A percentile compares a stretch with the other conserved stretches of the same genome.
These are phyloP conservation scores for Pezicula radicicola DNA, from an alignment of 2,329 filamentous ascomycete species.

Conservation along the genomic window DNA sequence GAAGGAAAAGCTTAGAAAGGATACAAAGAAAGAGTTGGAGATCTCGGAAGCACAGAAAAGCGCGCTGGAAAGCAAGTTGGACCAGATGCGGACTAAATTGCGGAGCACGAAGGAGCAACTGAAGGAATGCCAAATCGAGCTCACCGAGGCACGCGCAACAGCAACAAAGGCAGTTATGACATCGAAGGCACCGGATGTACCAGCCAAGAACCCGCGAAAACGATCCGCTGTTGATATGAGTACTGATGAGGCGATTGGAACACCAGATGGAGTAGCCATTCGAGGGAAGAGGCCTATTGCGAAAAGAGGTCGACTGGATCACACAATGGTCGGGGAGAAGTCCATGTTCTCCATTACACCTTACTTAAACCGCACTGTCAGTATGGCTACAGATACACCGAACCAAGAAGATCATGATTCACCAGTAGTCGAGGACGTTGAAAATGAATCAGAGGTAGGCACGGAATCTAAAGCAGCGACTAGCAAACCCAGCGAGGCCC, in stretches of 20 bases:
- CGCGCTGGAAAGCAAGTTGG: constrained; percentile 67
- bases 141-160: constrained; percentile 34
- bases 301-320: constrained; percentile 57
- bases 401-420: constrained; percentile 1
- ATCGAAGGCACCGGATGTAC: constrained; percentile 14
- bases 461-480: constrained; percentile 3
- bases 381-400: constrained; percentile 41
- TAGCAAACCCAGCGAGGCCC: neutral
- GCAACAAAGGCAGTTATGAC: constrained; percentile 14
- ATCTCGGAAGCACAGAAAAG: constrained; percentile 51
- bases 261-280: constrained; percentile 42
- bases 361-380: constrained; percentile 76
- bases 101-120: constrained; percentile 68
- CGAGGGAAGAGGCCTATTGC: constrained; percentile 38
- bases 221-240: constrained; percentile 39
- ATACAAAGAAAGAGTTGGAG: constrained; percentile 59
- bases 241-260: constrained; percentile 44
- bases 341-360: constrained; percentile 93
- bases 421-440: neutral
- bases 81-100: constrained; percentile 45
- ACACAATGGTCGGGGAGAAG: constrained; percentile 72
- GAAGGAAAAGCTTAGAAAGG: constrained; percentile 42
- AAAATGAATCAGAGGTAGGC: constrained; percentile 7
- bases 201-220: constrained; percentile 31
- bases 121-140: constrained; percentile 54